Evolutionary conservation across 176 grass and related monocot genomes (phyloP).

Genomic region (Oryza rufipogon): DNA sequence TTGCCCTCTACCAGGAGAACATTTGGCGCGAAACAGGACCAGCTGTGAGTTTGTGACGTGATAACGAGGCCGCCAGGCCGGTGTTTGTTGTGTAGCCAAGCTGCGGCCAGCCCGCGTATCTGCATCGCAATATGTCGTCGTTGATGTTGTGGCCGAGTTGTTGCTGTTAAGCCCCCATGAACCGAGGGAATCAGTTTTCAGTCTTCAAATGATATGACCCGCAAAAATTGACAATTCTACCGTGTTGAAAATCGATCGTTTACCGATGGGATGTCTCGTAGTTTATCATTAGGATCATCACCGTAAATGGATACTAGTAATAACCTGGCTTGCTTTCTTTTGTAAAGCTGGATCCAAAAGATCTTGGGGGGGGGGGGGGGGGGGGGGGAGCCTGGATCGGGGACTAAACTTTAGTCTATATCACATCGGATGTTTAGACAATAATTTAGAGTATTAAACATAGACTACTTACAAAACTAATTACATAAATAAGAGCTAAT

Average conservation of each 20-base stretch:
- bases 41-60: not conserved
- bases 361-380: not conserved
- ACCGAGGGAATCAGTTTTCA: not conserved
- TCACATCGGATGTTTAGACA: too few relatives aligned
- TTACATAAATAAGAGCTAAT: too few relatives aligned
- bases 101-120: not conserved
- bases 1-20: not conserved
- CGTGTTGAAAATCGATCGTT: not conserved
- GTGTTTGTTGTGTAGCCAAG: not conserved
- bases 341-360: not conserved
- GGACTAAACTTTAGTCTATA: too few relatives aligned
- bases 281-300: not conserved
- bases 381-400: too few relatives aligned
- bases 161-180: not conserved
- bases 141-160: not conserved
- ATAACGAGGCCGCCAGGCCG: not conserved
- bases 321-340: not conserved
- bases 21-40: slow-evolving; percentile 9
- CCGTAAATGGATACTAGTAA: not conserved
- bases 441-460: too few relatives aligned
- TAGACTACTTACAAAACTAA: too few relatives aligned
- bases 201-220: not conserved
- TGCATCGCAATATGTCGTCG: not conserved
- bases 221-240: not conserved
- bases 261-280: not conserved